Evolutionary conservation across 306 rosid genomes (phyloP).

Genomic region (Ziziphus jujuba): DNA sequence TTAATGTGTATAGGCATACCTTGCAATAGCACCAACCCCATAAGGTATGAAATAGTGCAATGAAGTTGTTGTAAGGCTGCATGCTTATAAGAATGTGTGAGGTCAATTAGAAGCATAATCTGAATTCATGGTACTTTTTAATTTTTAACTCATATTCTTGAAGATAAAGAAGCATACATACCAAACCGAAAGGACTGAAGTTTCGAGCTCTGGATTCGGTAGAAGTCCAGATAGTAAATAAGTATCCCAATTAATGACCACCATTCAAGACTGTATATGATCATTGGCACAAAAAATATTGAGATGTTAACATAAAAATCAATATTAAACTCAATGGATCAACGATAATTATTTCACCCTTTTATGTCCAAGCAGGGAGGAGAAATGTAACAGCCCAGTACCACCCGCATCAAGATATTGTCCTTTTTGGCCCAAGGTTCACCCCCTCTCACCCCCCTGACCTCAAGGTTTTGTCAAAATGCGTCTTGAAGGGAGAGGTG

Average conservation of each 20-base stretch:
- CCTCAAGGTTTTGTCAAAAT: too few species aligned
- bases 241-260: conserved; percentile 72
- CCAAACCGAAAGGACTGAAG: conserved; percentile 67
- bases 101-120: background rate
- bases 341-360: too few species aligned
- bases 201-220: conserved; percentile 54
- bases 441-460: too few species aligned
- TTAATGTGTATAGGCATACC: conserved; percentile 26
- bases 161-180: background rate
- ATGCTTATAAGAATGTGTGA: background rate
- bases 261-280: conserved; percentile 53
- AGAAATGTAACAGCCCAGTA: too few species aligned
- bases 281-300: background rate
- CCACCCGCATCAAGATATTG: too few species aligned
- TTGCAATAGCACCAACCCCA: conserved; percentile 57
- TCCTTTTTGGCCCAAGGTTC: too few species aligned
- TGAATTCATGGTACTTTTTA: background rate
- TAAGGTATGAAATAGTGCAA: conserved; percentile 60
- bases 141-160: background rate
- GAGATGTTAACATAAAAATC: too few species aligned
- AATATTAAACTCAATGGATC: too few species aligned
- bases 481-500: too few species aligned
- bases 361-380: too few species aligned
- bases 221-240: conserved; percentile 52
- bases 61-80: conserved; percentile 50